A percentile compares a stretch with the other conserved stretches of the same genome.
Evolutionary conservation across 2,329 filamentous ascomycete genomes (phyloP).

Genomic region (Neophaeococcomyces mojaviensis): DNA sequence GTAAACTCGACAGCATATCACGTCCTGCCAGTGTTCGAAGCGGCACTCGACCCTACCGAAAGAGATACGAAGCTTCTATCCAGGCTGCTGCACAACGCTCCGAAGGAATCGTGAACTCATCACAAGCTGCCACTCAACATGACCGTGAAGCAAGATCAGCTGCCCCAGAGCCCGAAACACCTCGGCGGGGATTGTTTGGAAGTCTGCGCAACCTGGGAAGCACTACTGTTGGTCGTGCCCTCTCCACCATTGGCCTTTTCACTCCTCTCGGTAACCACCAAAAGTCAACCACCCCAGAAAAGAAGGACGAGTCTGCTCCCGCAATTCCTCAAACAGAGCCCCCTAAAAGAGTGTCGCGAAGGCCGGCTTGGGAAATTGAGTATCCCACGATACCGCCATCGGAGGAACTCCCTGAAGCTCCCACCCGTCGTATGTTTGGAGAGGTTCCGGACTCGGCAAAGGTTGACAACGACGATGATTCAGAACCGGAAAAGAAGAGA

Average conservation of each 20-base stretch:
- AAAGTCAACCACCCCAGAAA: neutral
- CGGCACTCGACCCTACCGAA: conserved; percentile 1
- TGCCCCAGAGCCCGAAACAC: conserved; percentile 7
- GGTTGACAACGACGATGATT: neutral
- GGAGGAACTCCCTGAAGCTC: neutral
- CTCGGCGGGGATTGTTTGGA: conserved; percentile 3
- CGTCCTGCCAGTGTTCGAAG: conserved; percentile 3
- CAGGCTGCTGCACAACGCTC: conserved; percentile 2
- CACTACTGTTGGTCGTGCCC: neutral
- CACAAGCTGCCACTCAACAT: neutral
- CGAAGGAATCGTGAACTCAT: neutral
- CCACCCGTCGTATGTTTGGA: too few relatives aligned
- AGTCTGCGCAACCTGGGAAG: conserved; percentile 4
- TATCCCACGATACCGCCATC: conserved; percentile 1
- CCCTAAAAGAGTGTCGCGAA: neutral
- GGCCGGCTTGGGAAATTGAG: conserved; percentile 5
- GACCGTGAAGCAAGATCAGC: conserved; percentile 4
- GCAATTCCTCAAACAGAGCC: conserved; percentile 1
- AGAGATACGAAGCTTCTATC: neutral
- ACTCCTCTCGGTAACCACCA: neutral
- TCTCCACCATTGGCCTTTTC: conserved; percentile 1
- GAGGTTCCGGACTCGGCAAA: neutral
- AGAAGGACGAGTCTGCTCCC: too few relatives aligned
- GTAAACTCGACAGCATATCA: neutral
- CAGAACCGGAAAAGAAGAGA: conserved; percentile 7